A percentile compares a stretch with the other conserved stretches of the same genome.
Conservation (phyloP, 1,284 basidiomycete species). For the Ustilago nuda region DNA sequence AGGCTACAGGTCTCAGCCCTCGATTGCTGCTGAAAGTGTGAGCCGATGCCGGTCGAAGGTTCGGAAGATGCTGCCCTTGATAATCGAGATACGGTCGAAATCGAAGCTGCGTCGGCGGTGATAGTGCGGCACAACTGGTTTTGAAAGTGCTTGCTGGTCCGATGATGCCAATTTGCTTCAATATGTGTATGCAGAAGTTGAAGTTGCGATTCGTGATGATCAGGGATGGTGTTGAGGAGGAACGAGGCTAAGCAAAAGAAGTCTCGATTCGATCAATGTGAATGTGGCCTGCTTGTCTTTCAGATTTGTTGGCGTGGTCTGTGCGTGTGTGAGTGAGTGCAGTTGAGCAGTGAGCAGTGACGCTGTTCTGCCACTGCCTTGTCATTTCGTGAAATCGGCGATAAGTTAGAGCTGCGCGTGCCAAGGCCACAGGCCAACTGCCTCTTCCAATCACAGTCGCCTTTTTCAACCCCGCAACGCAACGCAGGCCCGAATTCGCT, state of each 20-base stretch:
- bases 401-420: constrained; percentile 3
- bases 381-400: neutral
- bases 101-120: too few relatives aligned
- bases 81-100: too few relatives aligned
- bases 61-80: too few relatives aligned
- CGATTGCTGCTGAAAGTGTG: too few relatives aligned
- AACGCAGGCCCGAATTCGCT: neutral
- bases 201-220: neutral
- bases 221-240: neutral
- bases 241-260: neutral
- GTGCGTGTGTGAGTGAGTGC: neutral
- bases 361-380: neutral
- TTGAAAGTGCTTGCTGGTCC: too few relatives aligned
- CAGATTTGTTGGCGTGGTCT: neutral
- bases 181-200: too few relatives aligned
- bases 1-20: too few relatives aligned
- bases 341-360: neutral
- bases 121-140: too few relatives aligned
- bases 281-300: too few relatives aligned
- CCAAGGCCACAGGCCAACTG: neutral
- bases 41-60: too few relatives aligned
- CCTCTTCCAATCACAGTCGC: neutral
- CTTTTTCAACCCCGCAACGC: neutral
- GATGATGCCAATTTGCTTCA: too few relatives aligned
- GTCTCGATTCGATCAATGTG: neutral